A percentile compares a stretch with the other conserved stretches of the same genome.
Evolutionary conservation across 1,284 basidiomycete genomes (phyloP).

Genomic region (Earliella scabrosa): DNA sequence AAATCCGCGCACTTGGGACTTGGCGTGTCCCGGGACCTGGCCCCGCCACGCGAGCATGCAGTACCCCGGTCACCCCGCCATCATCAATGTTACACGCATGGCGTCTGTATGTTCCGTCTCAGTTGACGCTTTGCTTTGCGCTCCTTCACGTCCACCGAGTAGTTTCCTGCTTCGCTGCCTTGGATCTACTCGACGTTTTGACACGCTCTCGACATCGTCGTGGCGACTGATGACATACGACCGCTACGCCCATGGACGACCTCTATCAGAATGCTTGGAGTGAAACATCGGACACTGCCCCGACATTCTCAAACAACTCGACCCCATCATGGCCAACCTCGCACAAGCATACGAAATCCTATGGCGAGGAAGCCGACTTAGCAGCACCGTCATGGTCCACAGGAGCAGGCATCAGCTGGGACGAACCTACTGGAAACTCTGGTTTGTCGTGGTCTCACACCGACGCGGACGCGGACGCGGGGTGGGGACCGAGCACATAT

Average conservation of each 20-base stretch:
- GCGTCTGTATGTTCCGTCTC: neutral
- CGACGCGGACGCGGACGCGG: conserved; percentile 32
- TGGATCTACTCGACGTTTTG: conserved; percentile 2
- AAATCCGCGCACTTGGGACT: conserved; percentile 4
- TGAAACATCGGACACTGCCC: conserved; percentile 39
- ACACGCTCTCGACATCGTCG: conserved; percentile 4
- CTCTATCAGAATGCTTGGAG: conserved; percentile 72
- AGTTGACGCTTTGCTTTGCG: neutral
- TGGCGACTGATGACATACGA: conserved; percentile 19
- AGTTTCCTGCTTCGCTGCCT: neutral
- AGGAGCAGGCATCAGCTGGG: conserved; percentile 49
- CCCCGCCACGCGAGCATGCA: neutral
- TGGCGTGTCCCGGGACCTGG: conserved; percentile 17
- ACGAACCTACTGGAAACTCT: conserved; percentile 44
- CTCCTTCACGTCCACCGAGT: neutral
- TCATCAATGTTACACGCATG: neutral
- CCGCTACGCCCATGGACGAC: conserved; percentile 50
- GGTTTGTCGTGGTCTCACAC: conserved; percentile 34
- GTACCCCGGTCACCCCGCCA: conserved; percentile 7
- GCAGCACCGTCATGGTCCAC: conserved; percentile 57
- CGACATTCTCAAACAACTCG: conserved; percentile 17
- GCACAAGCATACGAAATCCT: conserved; percentile 24
- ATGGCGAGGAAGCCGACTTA: conserved; percentile 53
- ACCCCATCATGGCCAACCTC: conserved; percentile 33
- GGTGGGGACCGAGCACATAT: conserved; percentile 39